phyloP scores from a whole-genome alignment of 2,329 filamentous ascomycete genomes.

The Hypomyces perniciosus region DNA sequence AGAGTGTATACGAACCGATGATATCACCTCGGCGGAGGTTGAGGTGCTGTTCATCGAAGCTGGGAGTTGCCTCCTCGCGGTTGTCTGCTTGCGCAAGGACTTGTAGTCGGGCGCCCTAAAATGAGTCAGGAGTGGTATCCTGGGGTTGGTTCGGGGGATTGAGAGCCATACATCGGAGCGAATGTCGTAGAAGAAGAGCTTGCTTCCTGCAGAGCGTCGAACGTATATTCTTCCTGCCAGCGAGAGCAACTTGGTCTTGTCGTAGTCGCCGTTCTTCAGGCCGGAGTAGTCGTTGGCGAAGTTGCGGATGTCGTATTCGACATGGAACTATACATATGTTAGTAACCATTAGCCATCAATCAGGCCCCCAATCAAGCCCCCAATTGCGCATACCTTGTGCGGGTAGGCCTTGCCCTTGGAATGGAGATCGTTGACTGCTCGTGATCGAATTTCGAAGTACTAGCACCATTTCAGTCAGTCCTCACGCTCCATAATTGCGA shows the following conservation, averaged over 20 bases:
- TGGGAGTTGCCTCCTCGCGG: conserved; percentile 54
- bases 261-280: conserved; percentile 82
- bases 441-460: conserved; percentile 94
- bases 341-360: not conserved
- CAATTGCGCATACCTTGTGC: conserved; percentile 52
- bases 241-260: conserved; percentile 67
- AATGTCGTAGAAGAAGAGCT: conserved; percentile 83
- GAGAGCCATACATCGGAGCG: conserved; percentile 27
- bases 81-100: conserved; percentile 88
- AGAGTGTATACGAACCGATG: conserved; percentile 53
- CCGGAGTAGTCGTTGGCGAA: conserved; percentile 72
- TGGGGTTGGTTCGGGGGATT: not conserved
- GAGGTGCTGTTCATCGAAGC: conserved; percentile 86
- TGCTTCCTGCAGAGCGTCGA: conserved; percentile 73
- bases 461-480: conserved; percentile 8
- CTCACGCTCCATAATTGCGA: not conserved
- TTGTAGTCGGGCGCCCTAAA: conserved; percentile 63
- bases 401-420: conserved; percentile 58
- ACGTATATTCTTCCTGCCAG: conserved; percentile 86
- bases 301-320: conserved; percentile 73
- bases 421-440: conserved; percentile 53
- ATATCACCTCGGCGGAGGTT: conserved; percentile 86
- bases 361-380: no score
- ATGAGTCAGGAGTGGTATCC: not conserved
- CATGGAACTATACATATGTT: conserved; percentile 55